Evolutionary conservation across 768 basidiomycete species (phyloP).

Genomic region (Rhodotorula graminis): DNA sequence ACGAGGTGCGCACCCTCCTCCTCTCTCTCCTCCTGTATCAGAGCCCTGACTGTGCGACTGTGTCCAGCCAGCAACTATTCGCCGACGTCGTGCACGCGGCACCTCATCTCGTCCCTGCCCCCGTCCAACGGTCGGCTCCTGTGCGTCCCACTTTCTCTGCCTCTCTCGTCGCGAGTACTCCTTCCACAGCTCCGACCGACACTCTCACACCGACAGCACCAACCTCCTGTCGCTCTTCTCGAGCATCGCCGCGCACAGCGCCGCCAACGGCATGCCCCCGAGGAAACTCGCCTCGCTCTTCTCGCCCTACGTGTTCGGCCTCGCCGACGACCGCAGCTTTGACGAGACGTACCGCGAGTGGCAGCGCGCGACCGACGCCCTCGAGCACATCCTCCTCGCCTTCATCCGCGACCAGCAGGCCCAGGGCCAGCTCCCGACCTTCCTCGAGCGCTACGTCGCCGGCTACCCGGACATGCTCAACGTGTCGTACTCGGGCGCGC

Average conservation of each 20-base stretch:
- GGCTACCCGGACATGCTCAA: conserved; percentile 68
- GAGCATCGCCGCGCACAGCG: conserved; percentile 74
- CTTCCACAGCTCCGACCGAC: not conserved
- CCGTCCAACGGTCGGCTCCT: conserved; percentile 56
- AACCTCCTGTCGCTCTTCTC: conserved; percentile 75
- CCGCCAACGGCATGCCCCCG: conserved; percentile 82
- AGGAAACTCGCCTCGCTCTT: conserved; percentile 84
- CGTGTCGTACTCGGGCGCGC: conserved; percentile 52
- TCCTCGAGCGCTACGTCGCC: conserved; percentile 86
- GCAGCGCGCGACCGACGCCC: conserved; percentile 74
- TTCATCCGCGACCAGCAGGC: conserved; percentile 58
- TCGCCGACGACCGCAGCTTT: conserved; percentile 52
- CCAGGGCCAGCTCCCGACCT: conserved; percentile 64
- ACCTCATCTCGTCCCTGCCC: conserved; percentile 54
- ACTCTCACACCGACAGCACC: conserved; percentile 27
- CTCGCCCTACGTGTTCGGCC: conserved; percentile 62
- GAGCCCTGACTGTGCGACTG: no score
- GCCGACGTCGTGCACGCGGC: conserved; percentile 62
- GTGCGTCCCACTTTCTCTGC: conserved; percentile 47
- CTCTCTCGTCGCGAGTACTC: not conserved
- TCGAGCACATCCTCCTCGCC: conserved; percentile 86
- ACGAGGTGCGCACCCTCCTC: conserved; percentile 54
- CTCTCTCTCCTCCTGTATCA: not conserved
- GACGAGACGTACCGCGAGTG: conserved; percentile 63
- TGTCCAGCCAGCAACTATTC: conserved; percentile 61